These are phyloP conservation scores for Castanea mollissima DNA, from an alignment of 306 rosid species.

Conservation along the genomic window DNA sequence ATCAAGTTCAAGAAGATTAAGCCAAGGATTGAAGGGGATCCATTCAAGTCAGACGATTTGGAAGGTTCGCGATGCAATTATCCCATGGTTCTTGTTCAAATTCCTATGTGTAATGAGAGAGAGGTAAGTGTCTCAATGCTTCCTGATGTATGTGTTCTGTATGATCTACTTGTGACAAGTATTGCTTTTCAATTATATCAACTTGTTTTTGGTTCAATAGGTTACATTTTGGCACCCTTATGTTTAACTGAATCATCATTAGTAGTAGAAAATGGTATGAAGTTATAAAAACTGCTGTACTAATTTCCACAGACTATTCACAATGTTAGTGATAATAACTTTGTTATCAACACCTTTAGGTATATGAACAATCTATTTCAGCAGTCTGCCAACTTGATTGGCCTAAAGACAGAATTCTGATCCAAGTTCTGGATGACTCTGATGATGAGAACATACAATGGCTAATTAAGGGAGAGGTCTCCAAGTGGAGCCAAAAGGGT, in stretches of 20 bases:
- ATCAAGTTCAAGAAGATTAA: constrained; percentile 65
- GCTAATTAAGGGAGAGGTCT: constrained; percentile 64
- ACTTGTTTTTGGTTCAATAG: not conserved
- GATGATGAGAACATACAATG: constrained; percentile 64
- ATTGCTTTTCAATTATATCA: not conserved
- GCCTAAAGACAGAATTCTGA: constrained; percentile 60
- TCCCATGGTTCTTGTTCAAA: constrained; percentile 77
- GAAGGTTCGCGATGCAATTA: constrained; percentile 35
- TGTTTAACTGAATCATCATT: not conserved
- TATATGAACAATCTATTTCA: constrained; percentile 70
- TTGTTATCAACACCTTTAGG: constrained; percentile 41
- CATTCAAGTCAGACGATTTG: constrained; percentile 37
- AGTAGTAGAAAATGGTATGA: not conserved
- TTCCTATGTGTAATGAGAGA: constrained; percentile 83
- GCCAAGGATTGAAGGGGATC: constrained; percentile 36
- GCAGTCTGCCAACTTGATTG: constrained; percentile 75
- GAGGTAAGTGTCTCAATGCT: constrained; percentile 45
- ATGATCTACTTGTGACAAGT: not conserved
- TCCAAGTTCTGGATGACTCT: constrained; percentile 77
- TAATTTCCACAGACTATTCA: constrained; percentile 10
- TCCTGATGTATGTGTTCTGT: not conserved
- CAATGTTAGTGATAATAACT: constrained; percentile 7
- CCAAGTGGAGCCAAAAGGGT: constrained; percentile 64
- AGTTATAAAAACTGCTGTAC: not conserved
- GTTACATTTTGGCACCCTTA: not conserved